phyloP scores from a whole-genome alignment of 495 filamentous ascomycete genomes.

The Penicillium maclennaniae region DNA sequence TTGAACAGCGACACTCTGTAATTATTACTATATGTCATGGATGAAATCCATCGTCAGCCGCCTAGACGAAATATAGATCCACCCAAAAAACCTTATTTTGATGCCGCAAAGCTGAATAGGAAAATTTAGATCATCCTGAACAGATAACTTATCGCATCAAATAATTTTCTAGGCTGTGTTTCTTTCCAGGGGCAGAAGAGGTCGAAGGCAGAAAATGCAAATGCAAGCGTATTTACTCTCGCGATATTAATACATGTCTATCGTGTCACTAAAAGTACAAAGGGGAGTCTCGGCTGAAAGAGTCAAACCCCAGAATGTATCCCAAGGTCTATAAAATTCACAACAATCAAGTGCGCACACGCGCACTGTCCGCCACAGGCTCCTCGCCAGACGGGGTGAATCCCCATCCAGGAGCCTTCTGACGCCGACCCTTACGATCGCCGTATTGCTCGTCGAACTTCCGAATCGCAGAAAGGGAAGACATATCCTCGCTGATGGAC shows the following conservation, averaged over 20 bases:
- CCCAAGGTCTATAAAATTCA: neutral
- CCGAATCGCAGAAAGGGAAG: slow-evolving; percentile 73
- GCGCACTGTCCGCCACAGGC: slow-evolving; percentile 28
- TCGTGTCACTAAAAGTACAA: slow-evolving; percentile 28
- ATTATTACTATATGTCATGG: no score
- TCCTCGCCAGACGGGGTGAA: slow-evolving; percentile 32
- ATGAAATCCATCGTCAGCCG: no score
- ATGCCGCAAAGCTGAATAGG: no score
- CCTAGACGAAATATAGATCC: no score
- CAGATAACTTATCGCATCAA: neutral
- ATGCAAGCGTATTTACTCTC: slow-evolving; percentile 5
- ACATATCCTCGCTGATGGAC: slow-evolving; percentile 94
- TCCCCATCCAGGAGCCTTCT: slow-evolving; percentile 51
- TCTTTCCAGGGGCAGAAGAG: no score
- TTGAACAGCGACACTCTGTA: no score
- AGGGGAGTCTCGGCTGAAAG: neutral
- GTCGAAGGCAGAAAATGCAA: neutral
- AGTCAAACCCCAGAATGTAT: neutral
- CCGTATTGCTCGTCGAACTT: slow-evolving; percentile 98
- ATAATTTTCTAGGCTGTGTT: no score
- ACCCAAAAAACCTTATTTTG: no score
- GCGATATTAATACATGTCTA: slow-evolving; percentile 34
- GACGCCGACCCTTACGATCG: slow-evolving; percentile 70
- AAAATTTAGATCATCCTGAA: no score
- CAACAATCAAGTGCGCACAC: slow-evolving; percentile 37